phyloP scores from a whole-genome alignment of 768 basidiomycete species.

The Phallus indusiatus region DNA sequence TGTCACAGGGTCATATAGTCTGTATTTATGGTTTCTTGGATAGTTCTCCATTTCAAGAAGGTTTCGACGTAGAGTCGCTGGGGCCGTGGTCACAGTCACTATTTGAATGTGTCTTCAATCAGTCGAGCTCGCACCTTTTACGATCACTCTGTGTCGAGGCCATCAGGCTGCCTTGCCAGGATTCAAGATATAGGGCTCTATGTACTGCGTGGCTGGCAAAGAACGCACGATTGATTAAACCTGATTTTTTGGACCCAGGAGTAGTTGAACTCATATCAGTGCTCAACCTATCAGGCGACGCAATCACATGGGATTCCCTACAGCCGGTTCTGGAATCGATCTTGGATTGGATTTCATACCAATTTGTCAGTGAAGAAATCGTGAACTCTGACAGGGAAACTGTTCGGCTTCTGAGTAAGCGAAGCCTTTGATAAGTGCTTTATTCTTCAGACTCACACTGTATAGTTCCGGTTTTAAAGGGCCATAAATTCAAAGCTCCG shows the following conservation, averaged over 20 bases:
- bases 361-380: slow-evolving; percentile 28
- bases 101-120: neutral
- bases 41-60: neutral
- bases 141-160: neutral
- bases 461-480: slow-evolving; percentile 17
- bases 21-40: slow-evolving; percentile 1
- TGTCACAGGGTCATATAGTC: neutral
- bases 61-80: neutral
- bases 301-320: slow-evolving; percentile 10
- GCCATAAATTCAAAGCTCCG: slow-evolving; percentile 37
- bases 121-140: neutral
- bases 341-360: slow-evolving; percentile 44
- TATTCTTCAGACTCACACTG: neutral
- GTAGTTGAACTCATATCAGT: neutral
- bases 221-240: neutral
- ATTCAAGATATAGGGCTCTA: neutral
- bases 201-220: neutral
- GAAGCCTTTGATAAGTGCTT: neutral
- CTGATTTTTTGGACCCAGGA: neutral
- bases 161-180: neutral
- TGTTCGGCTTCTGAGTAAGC: slow-evolving; percentile 4
- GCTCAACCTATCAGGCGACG: neutral
- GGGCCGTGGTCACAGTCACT: neutral
- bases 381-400: neutral
- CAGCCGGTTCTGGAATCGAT: slow-evolving; percentile 33